Conservation (phyloP, 1,284 basidiomycete genomes). For the Heterobasidion parviporum region DNA sequence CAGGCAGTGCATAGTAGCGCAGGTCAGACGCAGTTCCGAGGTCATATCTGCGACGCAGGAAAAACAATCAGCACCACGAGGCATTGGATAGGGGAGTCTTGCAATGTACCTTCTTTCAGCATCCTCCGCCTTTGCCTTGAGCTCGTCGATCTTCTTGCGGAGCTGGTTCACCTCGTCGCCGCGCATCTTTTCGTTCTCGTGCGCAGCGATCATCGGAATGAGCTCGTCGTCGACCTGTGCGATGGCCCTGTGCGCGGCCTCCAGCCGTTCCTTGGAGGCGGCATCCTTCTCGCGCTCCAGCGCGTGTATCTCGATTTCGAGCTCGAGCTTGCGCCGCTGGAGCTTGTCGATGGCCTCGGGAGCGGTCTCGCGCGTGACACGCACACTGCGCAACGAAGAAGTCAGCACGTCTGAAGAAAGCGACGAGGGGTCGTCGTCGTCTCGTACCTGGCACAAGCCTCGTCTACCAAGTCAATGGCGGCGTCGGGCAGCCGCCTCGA, state of each 20-base stretch:
- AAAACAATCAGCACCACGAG: neutral
- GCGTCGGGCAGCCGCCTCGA: constrained; percentile 81
- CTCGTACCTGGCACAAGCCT: constrained; percentile 78
- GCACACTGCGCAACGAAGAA: constrained; percentile 46
- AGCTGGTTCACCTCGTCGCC: constrained; percentile 82
- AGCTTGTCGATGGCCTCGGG: constrained; percentile 94
- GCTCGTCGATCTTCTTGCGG: constrained; percentile 83
- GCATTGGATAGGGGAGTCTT: neutral
- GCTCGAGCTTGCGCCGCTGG: constrained; percentile 86
- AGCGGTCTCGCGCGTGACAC: constrained; percentile 90
- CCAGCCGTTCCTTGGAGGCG: constrained; percentile 85
- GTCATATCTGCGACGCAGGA: constrained; percentile 38
- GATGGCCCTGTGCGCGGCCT: constrained; percentile 70
- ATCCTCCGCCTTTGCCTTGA: constrained; percentile 90
- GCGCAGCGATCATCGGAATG: constrained; percentile 81
- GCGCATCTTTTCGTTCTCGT: constrained; percentile 84
- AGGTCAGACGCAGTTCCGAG: constrained; percentile 85
- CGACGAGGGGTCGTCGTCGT: neutral
- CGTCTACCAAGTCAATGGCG: constrained; percentile 91
- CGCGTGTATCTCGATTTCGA: constrained; percentile 95
- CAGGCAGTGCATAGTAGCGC: constrained; percentile 89
- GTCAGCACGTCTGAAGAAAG: constrained; percentile 9
- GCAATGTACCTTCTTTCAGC: constrained; percentile 65
- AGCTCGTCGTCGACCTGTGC: constrained; percentile 86
- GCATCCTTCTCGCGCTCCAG: constrained; percentile 90